Percentiles rank a stretch among this genome's conserved stretches.
Conservation (phyloP, 2,329 filamentous ascomycete species). For the Epichloe baconii region DNA sequence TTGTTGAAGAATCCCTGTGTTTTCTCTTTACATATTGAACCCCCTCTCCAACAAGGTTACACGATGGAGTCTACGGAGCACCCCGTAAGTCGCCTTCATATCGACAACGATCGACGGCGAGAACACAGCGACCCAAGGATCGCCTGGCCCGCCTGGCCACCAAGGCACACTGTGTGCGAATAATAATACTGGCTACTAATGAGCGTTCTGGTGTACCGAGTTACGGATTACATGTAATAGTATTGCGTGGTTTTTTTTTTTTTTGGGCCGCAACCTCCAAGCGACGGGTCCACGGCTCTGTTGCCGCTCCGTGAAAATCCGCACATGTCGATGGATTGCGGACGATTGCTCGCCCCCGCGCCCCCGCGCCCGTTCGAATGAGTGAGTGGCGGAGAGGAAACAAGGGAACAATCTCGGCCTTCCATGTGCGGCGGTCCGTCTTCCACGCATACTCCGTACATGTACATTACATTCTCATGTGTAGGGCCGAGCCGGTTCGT, state of each 20-base stretch:
- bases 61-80: neutral
- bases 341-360: neutral
- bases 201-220: no score
- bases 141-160: no score
- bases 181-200: no score
- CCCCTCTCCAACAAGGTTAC: neutral
- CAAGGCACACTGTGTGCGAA: no score
- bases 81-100: neutral
- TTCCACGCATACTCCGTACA: constrained; percentile 12
- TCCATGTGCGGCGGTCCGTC: constrained; percentile 14
- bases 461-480: neutral
- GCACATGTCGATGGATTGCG: neutral
- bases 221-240: neutral
- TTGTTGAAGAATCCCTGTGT: neutral
- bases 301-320: neutral
- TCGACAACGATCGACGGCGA: neutral
- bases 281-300: neutral
- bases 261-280: neutral
- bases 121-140: neutral
- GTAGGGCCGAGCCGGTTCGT: constrained; percentile 10
- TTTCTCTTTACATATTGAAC: no score
- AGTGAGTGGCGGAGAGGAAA: neutral
- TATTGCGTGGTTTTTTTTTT: neutral
- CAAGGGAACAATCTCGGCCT: constrained; percentile 9
- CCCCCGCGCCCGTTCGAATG: neutral